Percentiles rank a stretch among this genome's conserved stretches.
Conservation (phyloP, 768 basidiomycete species). For the Jaapia argillacea region DNA sequence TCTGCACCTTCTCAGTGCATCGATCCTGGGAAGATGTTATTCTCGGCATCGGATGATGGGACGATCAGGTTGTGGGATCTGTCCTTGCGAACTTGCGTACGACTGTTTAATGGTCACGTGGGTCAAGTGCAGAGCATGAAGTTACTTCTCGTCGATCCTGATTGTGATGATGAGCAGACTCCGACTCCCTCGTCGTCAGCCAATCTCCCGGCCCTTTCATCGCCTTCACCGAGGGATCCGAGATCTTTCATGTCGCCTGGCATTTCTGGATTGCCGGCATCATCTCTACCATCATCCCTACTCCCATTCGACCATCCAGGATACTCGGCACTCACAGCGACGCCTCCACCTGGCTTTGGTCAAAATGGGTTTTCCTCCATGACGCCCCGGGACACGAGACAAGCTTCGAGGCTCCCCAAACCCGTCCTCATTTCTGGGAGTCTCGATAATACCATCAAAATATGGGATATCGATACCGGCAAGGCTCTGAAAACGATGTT, state of each 20-base stretch:
- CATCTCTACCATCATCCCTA: not conserved
- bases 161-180: constrained; percentile 25
- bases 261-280: not conserved
- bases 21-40: constrained; percentile 86
- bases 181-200: constrained; percentile 1
- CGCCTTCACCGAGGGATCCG: not conserved
- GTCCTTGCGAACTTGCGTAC: constrained; percentile 64
- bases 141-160: constrained; percentile 60
- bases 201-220: not conserved
- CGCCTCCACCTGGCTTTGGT: too few species aligned
- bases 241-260: not conserved
- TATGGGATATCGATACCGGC: constrained; percentile 92
- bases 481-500: constrained; percentile 77
- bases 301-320: too few species aligned
- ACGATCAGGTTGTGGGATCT: constrained; percentile 95
- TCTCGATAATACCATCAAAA: constrained; percentile 89
- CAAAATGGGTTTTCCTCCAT: not conserved
- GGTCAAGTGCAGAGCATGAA: constrained; percentile 91
- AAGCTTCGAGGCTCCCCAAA: constrained; percentile 17
- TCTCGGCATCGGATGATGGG: constrained; percentile 94
- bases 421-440: constrained; percentile 83
- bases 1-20: constrained; percentile 35
- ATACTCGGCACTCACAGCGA: too few species aligned
- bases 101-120: constrained; percentile 81
- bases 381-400: not conserved